Evolutionary conservation across 1,284 basidiomycete genomes (phyloP), one percentile per base, ranked within the genome.

Genomic region (Cutaneotrichosporon sp.): DNA sequence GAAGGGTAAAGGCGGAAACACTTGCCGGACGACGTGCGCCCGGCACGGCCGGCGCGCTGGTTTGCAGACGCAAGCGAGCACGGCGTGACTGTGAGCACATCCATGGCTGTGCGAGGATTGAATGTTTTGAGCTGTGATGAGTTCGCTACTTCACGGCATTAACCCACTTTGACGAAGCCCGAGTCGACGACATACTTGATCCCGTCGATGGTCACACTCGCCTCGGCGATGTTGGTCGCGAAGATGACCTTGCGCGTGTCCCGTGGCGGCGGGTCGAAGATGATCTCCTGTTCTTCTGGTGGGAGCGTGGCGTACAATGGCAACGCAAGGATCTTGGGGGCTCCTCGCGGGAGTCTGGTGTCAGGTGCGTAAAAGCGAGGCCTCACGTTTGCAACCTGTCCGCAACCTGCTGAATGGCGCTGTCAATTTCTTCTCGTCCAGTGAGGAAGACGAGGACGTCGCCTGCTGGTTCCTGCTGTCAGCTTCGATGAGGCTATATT

Each of bases 221-320:
- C 90, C 76, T 98, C 96, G 16, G 96, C 94, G 46, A 97, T 93
- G 68, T 98, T 98, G 0, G 96, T 98, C 1, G 90, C 82, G 24
- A 97, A 81, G 46, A 99, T 85, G 46, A 96, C 84, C 71, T 98
- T 99, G 49, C 96, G 82, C 4, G 80, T 82, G 43, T 87, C 86
- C 31, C 79, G 76, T 17, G 85, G 83, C 16, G 88, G 76, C 1
- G 85, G 81, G 54, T 86, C 82, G 62, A 99, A 97, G 10, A 93
- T 86, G 47, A 80, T 79, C 25, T 88, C 78, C 65, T 98, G 94
- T 66, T 96, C 91, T 42, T 88, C 84, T 0, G 84, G 85, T 1
- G 86, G 82, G 5, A 98, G 78, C 4, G 90, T 92, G 0, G 94
- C 87, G 71, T 97, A 90, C 1, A 99, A 77, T 0, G 93, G 86